Base-by-base conservation (phyloP, 768 basidiomycete species). In the Cyclocybe aegerita region DNA sequence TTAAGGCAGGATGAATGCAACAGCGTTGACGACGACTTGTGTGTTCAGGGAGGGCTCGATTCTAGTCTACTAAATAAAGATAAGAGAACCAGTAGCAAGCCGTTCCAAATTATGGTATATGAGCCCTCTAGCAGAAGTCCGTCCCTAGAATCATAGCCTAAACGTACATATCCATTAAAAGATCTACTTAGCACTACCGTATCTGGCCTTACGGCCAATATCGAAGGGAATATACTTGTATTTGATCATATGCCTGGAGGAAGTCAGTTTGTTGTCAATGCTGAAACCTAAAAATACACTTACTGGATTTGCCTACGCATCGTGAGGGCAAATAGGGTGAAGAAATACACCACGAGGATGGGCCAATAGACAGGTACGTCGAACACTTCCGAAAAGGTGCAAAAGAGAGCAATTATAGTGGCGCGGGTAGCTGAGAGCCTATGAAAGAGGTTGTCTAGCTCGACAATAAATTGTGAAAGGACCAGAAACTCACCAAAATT, bases 361-460 rank as follows among this genome's bases (percentile, higher is more conserved):
- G 97, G 97, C 95, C 97, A 98, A 73, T 97, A 98, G 16, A 98
- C 97, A 6, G 97, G 96, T 15, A 99, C 89, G 66, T 98, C 95
- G 59, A 97, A 96, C 33, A 87, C 72, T 40, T 88, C 79, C 17
- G 91, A 95, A 49, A 87, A 72, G 2, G 97, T 91, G 66, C 88
- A 88, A 47, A 86, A 70, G 37, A 96, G 61, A 4, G 93, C 88
- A 46, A 99, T 65, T 15, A 89, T n/a, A 17, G 90, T 88, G 9
- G 96, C 93, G 40, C 90, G 86, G 5, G 94, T 98, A 1, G 93
- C 78, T 4, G 93, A 91, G 39, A 98, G 79, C 96, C 95, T 94
- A 57, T 10, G 38, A 7, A 43, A 29, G 41, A 14, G 1, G 11
- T 38, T 36, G 36, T 50, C 45, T 30, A 37, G 40, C 43, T 14